Conservation (phyloP, 345 rosid genomes). For the Physaria fendleri region DNA sequence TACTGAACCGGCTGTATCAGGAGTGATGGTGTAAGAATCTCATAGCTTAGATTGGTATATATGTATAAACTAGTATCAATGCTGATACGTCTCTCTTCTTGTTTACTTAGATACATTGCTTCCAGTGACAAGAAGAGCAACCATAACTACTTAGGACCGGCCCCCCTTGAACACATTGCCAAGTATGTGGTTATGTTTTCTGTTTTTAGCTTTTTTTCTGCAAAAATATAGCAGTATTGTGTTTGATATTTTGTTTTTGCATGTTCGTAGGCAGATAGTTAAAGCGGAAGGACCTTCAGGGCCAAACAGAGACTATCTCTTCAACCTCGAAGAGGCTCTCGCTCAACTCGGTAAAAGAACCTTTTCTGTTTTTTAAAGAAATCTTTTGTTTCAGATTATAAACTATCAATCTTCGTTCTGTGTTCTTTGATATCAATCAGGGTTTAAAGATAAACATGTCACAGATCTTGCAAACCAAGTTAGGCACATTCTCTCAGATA, state of each 20-base stretch:
- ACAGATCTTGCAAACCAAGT: conserved; percentile 67
- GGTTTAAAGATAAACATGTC: conserved; percentile 66
- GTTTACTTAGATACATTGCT: conserved; percentile 58
- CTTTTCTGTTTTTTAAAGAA: neutral
- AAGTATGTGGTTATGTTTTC: conserved; percentile 36
- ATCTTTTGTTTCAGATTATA: neutral
- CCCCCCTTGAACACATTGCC: conserved; percentile 70
- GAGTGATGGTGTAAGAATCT: conserved; percentile 76
- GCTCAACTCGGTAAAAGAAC: conserved; percentile 40
- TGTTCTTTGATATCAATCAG: conserved; percentile 26
- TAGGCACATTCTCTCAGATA: conserved; percentile 44
- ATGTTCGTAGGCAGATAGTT: conserved; percentile 53
- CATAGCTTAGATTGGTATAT: neutral
- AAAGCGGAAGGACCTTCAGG: conserved; percentile 88
- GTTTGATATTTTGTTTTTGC: neutral
- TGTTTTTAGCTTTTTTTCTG: neutral
- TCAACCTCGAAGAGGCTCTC: conserved; percentile 71
- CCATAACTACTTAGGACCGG: conserved; percentile 74
- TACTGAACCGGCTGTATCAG: conserved; percentile 58
- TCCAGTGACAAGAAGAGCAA: conserved; percentile 71
- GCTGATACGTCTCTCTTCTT: neutral
- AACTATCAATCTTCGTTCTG: neutral
- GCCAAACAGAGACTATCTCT: conserved; percentile 83
- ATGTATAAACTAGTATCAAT: neutral
- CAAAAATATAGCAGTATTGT: neutral